phyloP scores from a whole-genome alignment of 1,139 yeast species.

The Meyerozyma sp. region DNA sequence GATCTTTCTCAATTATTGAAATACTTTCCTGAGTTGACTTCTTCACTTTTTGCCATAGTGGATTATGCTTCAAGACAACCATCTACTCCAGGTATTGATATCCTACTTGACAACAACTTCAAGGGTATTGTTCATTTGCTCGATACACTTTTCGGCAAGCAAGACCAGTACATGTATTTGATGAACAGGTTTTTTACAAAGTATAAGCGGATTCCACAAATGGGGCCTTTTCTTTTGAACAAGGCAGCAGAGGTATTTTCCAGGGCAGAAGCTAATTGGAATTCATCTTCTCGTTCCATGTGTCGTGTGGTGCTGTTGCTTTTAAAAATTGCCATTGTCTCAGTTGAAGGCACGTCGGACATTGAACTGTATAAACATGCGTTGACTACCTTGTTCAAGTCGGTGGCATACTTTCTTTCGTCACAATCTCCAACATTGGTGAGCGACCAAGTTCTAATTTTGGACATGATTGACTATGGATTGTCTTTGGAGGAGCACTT shows the following conservation, averaged over 20 bases:
- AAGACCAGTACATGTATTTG: conserved; percentile 55
- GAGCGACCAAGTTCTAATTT: conserved; percentile 54
- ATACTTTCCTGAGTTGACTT: conserved; percentile 48
- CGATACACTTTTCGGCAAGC: conserved; percentile 62
- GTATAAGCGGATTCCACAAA: conserved; percentile 33
- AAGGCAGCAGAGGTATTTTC: conserved; percentile 43
- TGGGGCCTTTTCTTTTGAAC: conserved; percentile 48
- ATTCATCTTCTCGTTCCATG: conserved; percentile 54
- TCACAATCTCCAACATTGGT: conserved; percentile 43
- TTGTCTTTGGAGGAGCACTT: conserved; percentile 37
- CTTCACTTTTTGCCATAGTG: conserved; percentile 39
- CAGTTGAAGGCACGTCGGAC: conserved; percentile 19
- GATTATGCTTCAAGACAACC: conserved; percentile 22
- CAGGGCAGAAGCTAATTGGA: conserved; percentile 54
- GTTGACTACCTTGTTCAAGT: conserved; percentile 28
- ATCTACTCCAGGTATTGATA: conserved; percentile 24
- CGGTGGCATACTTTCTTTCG: conserved; percentile 44
- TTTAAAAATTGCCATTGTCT: conserved; percentile 33
- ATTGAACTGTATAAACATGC: conserved; percentile 27
- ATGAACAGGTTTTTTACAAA: conserved; percentile 43
- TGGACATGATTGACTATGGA: conserved; percentile 55
- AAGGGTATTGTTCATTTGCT: conserved; percentile 55
- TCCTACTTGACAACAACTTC: conserved; percentile 37
- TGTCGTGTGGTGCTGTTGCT: conserved; percentile 55
- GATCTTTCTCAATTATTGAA: conserved; percentile 46